Conservation (phyloP, 2,329 filamentous ascomycete species). For the Fusarium devonianum region DNA sequence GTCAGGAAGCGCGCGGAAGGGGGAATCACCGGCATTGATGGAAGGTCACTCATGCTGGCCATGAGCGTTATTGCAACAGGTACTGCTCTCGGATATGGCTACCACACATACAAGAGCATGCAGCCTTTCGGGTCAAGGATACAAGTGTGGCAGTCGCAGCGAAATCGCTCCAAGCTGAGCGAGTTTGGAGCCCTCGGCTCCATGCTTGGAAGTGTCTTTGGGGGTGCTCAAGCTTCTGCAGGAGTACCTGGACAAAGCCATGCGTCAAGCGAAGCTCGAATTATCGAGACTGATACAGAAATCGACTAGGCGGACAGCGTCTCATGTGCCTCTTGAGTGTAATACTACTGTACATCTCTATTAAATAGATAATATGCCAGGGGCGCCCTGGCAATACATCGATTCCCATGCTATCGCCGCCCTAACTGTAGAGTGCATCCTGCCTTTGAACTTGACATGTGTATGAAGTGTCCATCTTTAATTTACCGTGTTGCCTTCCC, state of each 20-base stretch:
- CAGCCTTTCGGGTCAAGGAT: constrained; percentile 55
- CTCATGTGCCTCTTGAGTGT: constrained; percentile 18
- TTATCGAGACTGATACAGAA: constrained; percentile 49
- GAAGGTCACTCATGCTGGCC: constrained; percentile 43
- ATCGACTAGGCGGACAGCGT: constrained; percentile 40
- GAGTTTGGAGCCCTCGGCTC: constrained; percentile 57
- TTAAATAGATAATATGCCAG: constrained; percentile 17
- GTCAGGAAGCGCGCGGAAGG: constrained; percentile 48
- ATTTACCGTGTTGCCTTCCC: constrained; percentile 6
- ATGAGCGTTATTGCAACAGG: constrained; percentile 48
- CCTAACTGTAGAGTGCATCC: no score
- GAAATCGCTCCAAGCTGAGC: constrained; percentile 45
- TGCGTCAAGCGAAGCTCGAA: constrained; percentile 33
- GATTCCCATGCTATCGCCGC: no score
- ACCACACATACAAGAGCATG: constrained; percentile 51
- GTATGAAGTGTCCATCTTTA: background rate
- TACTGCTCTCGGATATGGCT: constrained; percentile 49
- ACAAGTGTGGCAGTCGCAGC: constrained; percentile 52
- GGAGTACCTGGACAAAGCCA: constrained; percentile 18
- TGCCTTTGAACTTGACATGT: background rate
- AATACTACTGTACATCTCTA: constrained; percentile 30
- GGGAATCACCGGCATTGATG: constrained; percentile 45
- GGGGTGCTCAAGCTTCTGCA: constrained; percentile 33
- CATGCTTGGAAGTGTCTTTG: constrained; percentile 50
- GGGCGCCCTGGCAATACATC: constrained; percentile 9